These are phyloP conservation scores for Leccinum variabile DNA, from an alignment of 1,284 basidiomycete genomes.

Conservation along the genomic window DNA sequence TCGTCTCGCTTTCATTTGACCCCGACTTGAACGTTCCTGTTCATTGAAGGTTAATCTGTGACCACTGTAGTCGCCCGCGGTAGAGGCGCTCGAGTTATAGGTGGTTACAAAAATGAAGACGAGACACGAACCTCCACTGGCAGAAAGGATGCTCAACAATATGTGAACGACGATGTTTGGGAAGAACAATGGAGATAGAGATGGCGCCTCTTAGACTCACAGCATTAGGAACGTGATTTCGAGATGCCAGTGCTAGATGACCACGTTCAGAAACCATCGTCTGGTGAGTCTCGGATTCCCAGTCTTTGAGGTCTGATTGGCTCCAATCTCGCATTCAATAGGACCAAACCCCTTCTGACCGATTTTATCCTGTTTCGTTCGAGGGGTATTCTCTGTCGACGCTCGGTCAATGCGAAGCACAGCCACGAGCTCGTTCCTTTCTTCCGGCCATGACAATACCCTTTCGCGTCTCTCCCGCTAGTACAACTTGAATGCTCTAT, in stretches of 20 bases:
- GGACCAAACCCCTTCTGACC: conserved; percentile 60
- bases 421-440: conserved; percentile 81
- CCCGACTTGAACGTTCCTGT: not conserved
- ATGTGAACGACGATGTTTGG: conserved; percentile 44
- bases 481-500: conserved; percentile 63
- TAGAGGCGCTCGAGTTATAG: conserved; percentile 67
- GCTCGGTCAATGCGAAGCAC: conserved; percentile 71
- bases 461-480: conserved; percentile 47
- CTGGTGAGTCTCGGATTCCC: conserved; percentile 32
- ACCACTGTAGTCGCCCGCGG: conserved; percentile 83
- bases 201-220: conserved; percentile 58
- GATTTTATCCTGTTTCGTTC: conserved; percentile 75
- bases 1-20: conserved; percentile 1
- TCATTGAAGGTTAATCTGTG: conserved; percentile 91
- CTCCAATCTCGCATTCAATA: conserved; percentile 30
- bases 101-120: conserved; percentile 18
- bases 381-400: conserved; percentile 77
- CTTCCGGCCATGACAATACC: conserved; percentile 51
- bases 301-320: not conserved
- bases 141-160: conserved; percentile 17
- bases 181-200: conserved; percentile 71
- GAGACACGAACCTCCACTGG: conserved; percentile 9
- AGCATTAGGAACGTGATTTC: conserved; percentile 49
- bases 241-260: conserved; percentile 44
- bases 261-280: conserved; percentile 32